A percentile compares a stretch with the other conserved stretches of the same genome.
These are phyloP conservation scores for button mushroom (Agaricus bisporus) DNA, from an alignment of 768 basidiomycete genomes.

Conservation along the genomic window DNA sequence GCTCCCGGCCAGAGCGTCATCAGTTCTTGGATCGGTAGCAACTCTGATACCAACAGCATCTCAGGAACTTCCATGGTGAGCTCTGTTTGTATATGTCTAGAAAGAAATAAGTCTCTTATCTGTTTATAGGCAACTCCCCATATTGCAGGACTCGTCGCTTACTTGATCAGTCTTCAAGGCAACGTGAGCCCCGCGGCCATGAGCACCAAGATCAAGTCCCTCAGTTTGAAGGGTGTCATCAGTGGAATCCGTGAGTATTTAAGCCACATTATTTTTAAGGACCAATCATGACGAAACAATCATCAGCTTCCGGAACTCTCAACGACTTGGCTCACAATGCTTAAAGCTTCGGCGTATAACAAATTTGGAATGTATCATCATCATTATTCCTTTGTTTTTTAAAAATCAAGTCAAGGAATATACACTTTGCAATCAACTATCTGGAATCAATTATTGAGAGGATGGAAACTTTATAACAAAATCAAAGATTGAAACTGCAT, in stretches of 20 bases:
- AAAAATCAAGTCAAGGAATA: too few relatives aligned
- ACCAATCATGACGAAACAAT: background rate
- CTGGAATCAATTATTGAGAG: too few relatives aligned
- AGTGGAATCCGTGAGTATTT: slow-evolving; percentile 21
- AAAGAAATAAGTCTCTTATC: background rate
- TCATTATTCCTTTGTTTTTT: too few relatives aligned
- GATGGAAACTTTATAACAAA: too few relatives aligned
- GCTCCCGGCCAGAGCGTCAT: slow-evolving; percentile 31
- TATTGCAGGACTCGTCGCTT: slow-evolving; percentile 34
- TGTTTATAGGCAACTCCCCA: slow-evolving; percentile 29
- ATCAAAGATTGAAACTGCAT: too few relatives aligned
- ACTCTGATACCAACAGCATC: slow-evolving; percentile 18
- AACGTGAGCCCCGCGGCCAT: slow-evolving; percentile 25
- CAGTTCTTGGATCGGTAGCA: slow-evolving; percentile 23
- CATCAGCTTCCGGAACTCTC: slow-evolving; percentile 19
- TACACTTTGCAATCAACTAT: too few relatives aligned
- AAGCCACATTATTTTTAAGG: background rate
- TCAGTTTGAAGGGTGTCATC: slow-evolving; percentile 22
- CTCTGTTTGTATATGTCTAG: background rate
- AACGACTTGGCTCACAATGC: slow-evolving; percentile 23
- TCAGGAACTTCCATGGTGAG: slow-evolving; percentile 23
- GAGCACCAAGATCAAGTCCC: slow-evolving; percentile 17
- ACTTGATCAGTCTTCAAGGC: slow-evolving; percentile 25
- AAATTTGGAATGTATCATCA: too few relatives aligned
- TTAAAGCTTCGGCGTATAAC: background rate